Conservation (phyloP, 2,329 filamentous ascomycete species). For the Pseudocercospora macadamiae region DNA sequence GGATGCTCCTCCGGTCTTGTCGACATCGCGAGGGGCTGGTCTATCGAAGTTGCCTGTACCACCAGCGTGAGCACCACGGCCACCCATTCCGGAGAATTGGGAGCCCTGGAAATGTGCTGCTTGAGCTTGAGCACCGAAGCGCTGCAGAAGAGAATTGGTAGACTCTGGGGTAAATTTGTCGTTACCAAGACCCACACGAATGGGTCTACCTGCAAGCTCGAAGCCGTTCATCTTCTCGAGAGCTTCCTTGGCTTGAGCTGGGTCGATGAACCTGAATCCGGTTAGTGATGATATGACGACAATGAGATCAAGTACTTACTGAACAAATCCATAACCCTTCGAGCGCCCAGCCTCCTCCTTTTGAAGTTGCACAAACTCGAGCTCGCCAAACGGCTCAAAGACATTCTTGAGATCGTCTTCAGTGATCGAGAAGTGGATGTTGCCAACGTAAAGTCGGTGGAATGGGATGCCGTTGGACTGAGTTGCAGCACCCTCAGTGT, state of each 20-base stretch:
- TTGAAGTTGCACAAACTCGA: constrained; percentile 96
- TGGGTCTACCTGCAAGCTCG: constrained; percentile 93
- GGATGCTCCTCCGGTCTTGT: constrained; percentile 83
- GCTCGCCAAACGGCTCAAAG: constrained; percentile 95
- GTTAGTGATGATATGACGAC: constrained; percentile 17
- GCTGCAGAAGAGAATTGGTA: constrained; percentile 87
- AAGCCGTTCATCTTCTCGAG: constrained; percentile 99
- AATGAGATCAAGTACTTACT: constrained; percentile 64
- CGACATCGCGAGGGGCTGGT: constrained; percentile 75
- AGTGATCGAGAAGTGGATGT: constrained; percentile 99
- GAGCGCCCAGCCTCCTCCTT: constrained; percentile 91
- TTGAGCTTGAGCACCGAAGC: constrained; percentile 76
- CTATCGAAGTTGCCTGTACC: constrained; percentile 80
- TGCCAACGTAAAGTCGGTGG: constrained; percentile 97
- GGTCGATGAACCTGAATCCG: constrained; percentile 57
- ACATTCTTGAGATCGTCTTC: constrained; percentile 94
- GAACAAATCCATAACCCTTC: constrained; percentile 96
- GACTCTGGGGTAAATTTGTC: constrained; percentile 99
- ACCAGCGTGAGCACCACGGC: constrained; percentile 80
- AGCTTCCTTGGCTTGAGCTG: constrained; percentile 87
- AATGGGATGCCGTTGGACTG: constrained; percentile 87
- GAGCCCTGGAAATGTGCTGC: constrained; percentile 60
- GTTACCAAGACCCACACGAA: constrained; percentile 98
- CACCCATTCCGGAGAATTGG: constrained; percentile 85
- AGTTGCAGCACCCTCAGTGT: constrained; percentile 67